A percentile compares a stretch with the other conserved stretches of the same genome.
These are phyloP conservation scores for Rhodotorula sp. DNA, from an alignment of 1,284 basidiomycete genomes.

Conservation along the genomic window DNA sequence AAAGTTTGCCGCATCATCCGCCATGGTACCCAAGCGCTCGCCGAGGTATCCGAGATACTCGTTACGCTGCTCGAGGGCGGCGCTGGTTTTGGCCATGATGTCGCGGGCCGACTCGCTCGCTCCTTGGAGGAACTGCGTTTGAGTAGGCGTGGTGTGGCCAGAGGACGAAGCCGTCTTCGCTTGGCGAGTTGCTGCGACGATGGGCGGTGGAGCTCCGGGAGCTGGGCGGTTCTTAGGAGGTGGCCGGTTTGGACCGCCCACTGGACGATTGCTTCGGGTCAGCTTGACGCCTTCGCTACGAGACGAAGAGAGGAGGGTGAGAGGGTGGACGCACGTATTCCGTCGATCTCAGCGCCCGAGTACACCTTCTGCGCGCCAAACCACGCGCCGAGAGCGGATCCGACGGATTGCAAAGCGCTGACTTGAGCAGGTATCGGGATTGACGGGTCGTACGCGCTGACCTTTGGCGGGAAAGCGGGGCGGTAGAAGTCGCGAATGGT, in stretches of 20 bases:
- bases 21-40: constrained; percentile 26
- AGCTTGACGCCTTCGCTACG: background rate
- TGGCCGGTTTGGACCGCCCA: constrained; percentile 36
- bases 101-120: constrained; percentile 17
- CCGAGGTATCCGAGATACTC: constrained; percentile 28
- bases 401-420: constrained; percentile 16
- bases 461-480: constrained; percentile 26
- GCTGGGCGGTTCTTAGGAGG: constrained; percentile 25
- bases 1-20: constrained; percentile 31
- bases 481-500: constrained; percentile 34
- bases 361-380: constrained; percentile 37
- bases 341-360: constrained; percentile 31
- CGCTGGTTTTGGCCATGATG: constrained; percentile 31
- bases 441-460: constrained; percentile 13
- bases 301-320: background rate
- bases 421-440: constrained; percentile 30
- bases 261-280: background rate
- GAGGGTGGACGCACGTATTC: constrained; percentile 21
- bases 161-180: background rate
- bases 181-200: constrained; percentile 2
- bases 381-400: constrained; percentile 20
- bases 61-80: constrained; percentile 33
- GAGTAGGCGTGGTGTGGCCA: background rate
- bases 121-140: constrained; percentile 24
- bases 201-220: background rate